Conservation (phyloP, 495 filamentous ascomycete genomes). For the Symbiotaphrina buchneri region DNA sequence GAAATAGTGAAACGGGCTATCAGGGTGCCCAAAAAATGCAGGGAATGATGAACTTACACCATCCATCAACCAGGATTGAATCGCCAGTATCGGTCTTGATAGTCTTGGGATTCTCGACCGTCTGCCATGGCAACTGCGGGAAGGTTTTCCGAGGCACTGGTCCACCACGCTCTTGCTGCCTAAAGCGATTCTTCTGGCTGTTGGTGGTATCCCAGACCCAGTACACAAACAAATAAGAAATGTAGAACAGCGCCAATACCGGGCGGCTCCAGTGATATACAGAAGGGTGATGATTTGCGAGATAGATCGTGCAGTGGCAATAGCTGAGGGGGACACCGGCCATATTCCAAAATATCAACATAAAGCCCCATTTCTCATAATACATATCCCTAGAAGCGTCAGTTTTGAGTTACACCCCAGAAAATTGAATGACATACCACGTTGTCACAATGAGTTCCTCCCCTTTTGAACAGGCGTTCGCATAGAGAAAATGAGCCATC, state of each 20-base stretch:
- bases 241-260: conserved; percentile 40
- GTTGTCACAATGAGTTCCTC: conserved; percentile 88
- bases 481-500: conserved; percentile 89
- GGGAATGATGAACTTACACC: conserved; percentile 40
- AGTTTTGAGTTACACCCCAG: neutral
- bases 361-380: conserved; percentile 99
- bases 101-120: conserved; percentile 65
- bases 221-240: conserved; percentile 66
- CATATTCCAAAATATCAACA: conserved; percentile 99
- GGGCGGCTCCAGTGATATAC: conserved; percentile 57
- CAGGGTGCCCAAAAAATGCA: neutral
- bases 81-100: conserved; percentile 62
- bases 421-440: conserved; percentile 28
- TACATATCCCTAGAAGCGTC: conserved; percentile 58
- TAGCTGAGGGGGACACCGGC: conserved; percentile 88
- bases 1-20: conserved; percentile 2
- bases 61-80: conserved; percentile 69
- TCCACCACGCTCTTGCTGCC: conserved; percentile 57
- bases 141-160: conserved; percentile 55
- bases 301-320: conserved; percentile 90
- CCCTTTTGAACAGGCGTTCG: conserved; percentile 89
- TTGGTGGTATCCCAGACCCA: conserved; percentile 84
- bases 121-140: conserved; percentile 86
- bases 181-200: conserved; percentile 90
- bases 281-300: conserved; percentile 71